Percentiles rank a stretch among this genome's conserved stretches.
phyloP scores from a whole-genome alignment of 495 filamentous ascomycete species.

The Aspergillus funiculosus region DNA sequence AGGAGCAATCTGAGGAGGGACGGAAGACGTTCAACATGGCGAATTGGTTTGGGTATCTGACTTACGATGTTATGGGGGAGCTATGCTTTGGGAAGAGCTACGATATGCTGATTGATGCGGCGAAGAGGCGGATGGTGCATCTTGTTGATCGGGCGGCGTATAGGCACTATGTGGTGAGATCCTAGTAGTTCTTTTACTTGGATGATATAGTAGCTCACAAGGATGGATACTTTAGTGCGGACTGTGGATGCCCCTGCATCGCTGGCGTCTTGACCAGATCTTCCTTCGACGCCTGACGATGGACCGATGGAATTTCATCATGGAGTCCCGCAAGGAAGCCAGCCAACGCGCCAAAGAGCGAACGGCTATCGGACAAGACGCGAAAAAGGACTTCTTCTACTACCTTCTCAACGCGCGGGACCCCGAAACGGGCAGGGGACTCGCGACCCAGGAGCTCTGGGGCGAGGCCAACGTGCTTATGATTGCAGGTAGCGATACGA shows the following conservation, averaged over 20 bases:
- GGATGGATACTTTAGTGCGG: conserved; percentile 53
- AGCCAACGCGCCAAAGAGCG: conserved; percentile 49
- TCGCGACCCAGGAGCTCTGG: conserved; percentile 62
- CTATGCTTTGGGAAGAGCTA: conserved; percentile 50
- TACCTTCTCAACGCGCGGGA: conserved; percentile 55
- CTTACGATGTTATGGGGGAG: conserved; percentile 50
- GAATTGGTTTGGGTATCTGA: conserved; percentile 48
- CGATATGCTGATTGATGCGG: conserved; percentile 50
- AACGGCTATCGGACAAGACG: conserved; percentile 43
- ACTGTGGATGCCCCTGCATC: conserved; percentile 51
- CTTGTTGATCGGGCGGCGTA: conserved; percentile 49
- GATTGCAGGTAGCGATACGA: conserved; percentile 55
- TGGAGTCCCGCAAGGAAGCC: conserved; percentile 52
- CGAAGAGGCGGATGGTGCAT: conserved; percentile 38
- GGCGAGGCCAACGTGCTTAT: conserved; percentile 62
- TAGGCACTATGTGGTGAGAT: conserved; percentile 49
- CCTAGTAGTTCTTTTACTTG: not conserved
- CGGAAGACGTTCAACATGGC: conserved; percentile 42
- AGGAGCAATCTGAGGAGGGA: conserved; percentile 14
- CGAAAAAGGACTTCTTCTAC: conserved; percentile 60
- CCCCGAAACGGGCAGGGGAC: conserved; percentile 56
- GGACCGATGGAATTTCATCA: conserved; percentile 56
- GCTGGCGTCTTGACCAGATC: conserved; percentile 51
- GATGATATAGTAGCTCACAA: not conserved
- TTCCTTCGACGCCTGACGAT: conserved; percentile 53